A percentile compares a stretch with the other conserved stretches of the same genome.
These are phyloP conservation scores for Annulohypoxylon maeteangense DNA, from an alignment of 495 filamentous ascomycete species.

Conservation along the genomic window DNA sequence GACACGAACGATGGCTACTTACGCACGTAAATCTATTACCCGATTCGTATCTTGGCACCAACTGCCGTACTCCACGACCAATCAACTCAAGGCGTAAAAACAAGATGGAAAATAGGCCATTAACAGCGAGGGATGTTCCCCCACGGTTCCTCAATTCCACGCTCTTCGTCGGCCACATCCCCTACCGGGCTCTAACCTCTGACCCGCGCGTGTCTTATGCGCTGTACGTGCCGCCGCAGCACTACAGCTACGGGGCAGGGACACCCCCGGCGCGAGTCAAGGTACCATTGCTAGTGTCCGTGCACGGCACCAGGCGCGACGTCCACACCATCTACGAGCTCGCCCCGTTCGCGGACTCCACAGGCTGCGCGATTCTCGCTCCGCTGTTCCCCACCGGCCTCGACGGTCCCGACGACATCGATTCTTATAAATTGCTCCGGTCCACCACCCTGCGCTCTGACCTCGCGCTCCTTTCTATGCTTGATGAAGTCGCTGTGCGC, in stretches of 20 bases:
- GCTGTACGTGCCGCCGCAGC: slow-evolving; percentile 38
- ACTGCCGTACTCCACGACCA: slow-evolving; percentile 21
- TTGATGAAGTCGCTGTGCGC: slow-evolving; percentile 39
- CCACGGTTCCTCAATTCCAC: slow-evolving; percentile 33
- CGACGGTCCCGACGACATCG: slow-evolving; percentile 40
- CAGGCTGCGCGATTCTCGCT: slow-evolving; percentile 36
- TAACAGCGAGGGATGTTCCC: slow-evolving; percentile 37
- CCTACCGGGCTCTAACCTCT: slow-evolving; percentile 30
- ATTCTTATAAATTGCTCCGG: slow-evolving; percentile 40
- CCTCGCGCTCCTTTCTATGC: slow-evolving; percentile 37
- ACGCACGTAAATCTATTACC: slow-evolving; percentile 33
- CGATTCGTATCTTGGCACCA: slow-evolving; percentile 30
- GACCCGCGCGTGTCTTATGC: slow-evolving; percentile 45
- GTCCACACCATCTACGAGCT: slow-evolving; percentile 32
- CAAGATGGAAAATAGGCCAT: slow-evolving; percentile 24
- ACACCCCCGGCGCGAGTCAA: slow-evolving; percentile 14
- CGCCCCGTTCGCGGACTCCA: slow-evolving; percentile 37
- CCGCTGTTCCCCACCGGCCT: slow-evolving; percentile 44
- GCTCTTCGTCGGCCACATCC: slow-evolving; percentile 38
- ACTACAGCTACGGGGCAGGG: slow-evolving; percentile 30
- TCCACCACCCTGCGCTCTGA: slow-evolving; percentile 39
- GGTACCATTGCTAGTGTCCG: slow-evolving; percentile 41
- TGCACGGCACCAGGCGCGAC: slow-evolving; percentile 43
- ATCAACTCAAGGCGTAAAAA: neutral
- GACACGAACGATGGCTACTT: slow-evolving; percentile 15